Evolutionary conservation across 2,329 filamentous ascomycete genomes (phyloP).

Genomic region (Epichloe bromicola): DNA sequence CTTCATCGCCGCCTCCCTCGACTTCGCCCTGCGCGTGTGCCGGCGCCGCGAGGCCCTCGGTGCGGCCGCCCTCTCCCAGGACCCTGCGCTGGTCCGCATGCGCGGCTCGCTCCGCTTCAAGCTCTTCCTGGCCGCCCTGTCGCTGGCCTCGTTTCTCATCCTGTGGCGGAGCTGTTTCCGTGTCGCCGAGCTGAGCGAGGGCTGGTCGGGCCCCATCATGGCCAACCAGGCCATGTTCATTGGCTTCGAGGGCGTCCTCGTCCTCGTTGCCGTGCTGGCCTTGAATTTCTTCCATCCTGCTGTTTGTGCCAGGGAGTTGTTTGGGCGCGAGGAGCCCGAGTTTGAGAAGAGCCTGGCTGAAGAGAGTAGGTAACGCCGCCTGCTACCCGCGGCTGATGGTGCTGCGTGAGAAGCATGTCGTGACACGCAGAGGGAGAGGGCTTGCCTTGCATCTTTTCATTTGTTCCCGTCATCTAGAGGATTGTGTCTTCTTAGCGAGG

Average conservation of each 20-base stretch:
- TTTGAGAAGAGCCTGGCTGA: background rate
- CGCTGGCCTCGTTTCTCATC: constrained; percentile 47
- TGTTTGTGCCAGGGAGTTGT: constrained; percentile 15
- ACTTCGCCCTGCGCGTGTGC: constrained; percentile 35
- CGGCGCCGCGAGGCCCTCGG: constrained; percentile 10
- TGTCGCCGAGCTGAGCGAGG: constrained; percentile 50
- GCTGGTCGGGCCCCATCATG: constrained; percentile 49
- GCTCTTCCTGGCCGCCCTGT: constrained; percentile 41
- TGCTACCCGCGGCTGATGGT: background rate
- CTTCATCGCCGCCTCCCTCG: constrained; percentile 37
- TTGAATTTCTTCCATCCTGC: constrained; percentile 28
- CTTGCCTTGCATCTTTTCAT: background rate
- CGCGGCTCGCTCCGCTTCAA: constrained; percentile 33
- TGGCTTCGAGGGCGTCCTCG: constrained; percentile 42
- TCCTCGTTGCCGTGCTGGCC: constrained; percentile 30
- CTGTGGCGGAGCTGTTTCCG: constrained; percentile 53
- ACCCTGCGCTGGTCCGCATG: constrained; percentile 21
- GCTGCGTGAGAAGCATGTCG: background rate
- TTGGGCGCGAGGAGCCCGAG: constrained; percentile 8
- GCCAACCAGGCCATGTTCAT: constrained; percentile 41
- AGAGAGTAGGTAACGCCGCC: background rate
- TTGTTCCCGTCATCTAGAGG: background rate
- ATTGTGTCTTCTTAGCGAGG: background rate
- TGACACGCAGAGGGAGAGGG: background rate
- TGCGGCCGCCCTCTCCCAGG: constrained; percentile 24